Percentiles rank a stretch among this genome's conserved stretches.
phyloP scores from a whole-genome alignment of 179 eudicot genomes.

The Camellia oleifera region DNA sequence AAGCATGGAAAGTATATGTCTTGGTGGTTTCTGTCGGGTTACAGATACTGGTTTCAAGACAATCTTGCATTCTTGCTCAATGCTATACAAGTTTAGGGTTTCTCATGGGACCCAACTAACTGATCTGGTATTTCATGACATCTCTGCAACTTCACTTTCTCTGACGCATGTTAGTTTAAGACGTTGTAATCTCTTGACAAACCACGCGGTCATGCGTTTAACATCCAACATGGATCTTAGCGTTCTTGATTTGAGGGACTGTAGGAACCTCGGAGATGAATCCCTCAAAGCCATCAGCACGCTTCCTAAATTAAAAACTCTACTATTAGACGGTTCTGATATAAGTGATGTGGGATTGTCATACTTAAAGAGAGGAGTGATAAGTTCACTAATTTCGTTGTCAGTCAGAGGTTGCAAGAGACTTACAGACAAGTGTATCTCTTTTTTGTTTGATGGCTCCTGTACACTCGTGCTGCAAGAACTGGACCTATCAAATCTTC shows the following conservation, averaged over 20 bases:
- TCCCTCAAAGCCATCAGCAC: conserved; percentile 64
- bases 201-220: conserved; percentile 58
- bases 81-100: conserved; percentile 68
- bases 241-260: conserved; percentile 85
- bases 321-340: conserved; percentile 81
- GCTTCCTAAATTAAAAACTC: conserved; percentile 61
- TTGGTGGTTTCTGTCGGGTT: conserved; percentile 92
- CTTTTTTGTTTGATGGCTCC: conserved; percentile 53
- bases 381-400: conserved; percentile 51
- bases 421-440: conserved; percentile 79
- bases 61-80: conserved; percentile 76
- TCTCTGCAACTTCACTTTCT: conserved; percentile 80
- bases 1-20: conserved; percentile 84
- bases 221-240: conserved; percentile 63
- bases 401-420: conserved; percentile 93
- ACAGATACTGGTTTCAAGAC: conserved; percentile 93
- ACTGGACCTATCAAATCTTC: conserved; percentile 83
- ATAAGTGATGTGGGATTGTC: conserved; percentile 71
- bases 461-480: conserved; percentile 53
- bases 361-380: conserved; percentile 44
- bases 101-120: conserved; percentile 80
- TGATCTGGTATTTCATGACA: conserved; percentile 84
- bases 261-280: conserved; percentile 88
- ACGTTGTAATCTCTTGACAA: conserved; percentile 88
- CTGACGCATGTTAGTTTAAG: conserved; percentile 81